Percentiles rank a stretch among this genome's conserved stretches.
Evolutionary conservation across 2,329 filamentous ascomycete species (phyloP).

Genomic region (Clarireedia sp.): DNA sequence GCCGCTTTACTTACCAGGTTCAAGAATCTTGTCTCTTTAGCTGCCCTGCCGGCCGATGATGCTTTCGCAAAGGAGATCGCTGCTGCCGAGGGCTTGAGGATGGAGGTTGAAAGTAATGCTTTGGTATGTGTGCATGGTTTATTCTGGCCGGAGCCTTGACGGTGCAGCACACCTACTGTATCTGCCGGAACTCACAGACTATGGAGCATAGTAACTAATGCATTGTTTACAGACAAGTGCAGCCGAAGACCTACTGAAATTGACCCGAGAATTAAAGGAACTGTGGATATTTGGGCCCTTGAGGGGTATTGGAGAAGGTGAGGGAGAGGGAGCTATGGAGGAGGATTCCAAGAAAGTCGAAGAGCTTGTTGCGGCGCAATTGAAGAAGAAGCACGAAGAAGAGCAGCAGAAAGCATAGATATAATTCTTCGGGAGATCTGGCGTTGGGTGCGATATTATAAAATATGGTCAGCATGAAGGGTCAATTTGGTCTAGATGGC

Average conservation of each 20-base stretch:
- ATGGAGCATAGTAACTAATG: neutral
- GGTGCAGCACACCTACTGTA: too few species aligned
- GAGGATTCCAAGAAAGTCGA: constrained; percentile 31
- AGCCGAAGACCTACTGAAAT: constrained; percentile 36
- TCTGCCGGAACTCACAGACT: neutral
- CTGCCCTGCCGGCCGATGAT: constrained; percentile 20
- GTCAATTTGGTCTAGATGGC: neutral
- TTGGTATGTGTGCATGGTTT: constrained; percentile 19
- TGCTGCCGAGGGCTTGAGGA: constrained; percentile 26
- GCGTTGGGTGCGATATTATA: too few species aligned
- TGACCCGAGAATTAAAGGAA: constrained; percentile 42
- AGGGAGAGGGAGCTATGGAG: constrained; percentile 33
- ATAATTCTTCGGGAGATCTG: neutral
- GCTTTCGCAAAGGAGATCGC: constrained; percentile 27
- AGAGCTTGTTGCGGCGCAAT: constrained; percentile 20
- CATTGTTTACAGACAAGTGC: constrained; percentile 22
- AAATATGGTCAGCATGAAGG: neutral
- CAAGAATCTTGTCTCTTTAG: constrained; percentile 33
- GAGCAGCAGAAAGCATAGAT: neutral
- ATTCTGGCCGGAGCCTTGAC: neutral
- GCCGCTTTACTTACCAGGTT: constrained; percentile 39
- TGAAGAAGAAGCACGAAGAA: constrained; percentile 11
- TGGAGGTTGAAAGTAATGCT: constrained; percentile 28
- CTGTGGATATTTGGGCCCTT: constrained; percentile 43
- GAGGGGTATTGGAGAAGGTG: constrained; percentile 36